These are phyloP conservation scores for Colletotrichum sp. DNA, from an alignment of 2,329 filamentous ascomycete genomes.

Conservation along the genomic window DNA sequence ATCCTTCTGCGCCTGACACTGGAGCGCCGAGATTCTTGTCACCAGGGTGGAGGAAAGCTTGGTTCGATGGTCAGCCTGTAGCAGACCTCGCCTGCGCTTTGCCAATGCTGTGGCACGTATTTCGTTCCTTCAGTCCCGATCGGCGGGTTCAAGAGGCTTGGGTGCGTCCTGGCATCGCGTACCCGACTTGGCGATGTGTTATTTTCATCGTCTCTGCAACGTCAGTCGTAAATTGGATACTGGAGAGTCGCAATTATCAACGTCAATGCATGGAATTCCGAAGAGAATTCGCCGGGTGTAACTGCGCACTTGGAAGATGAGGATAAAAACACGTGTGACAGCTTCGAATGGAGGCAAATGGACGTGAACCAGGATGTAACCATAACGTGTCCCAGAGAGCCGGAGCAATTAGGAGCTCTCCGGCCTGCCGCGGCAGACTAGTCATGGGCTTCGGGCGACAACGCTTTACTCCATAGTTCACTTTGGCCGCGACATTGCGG, in stretches of 20 bases:
- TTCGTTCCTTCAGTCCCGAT: not conserved
- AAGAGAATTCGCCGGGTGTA: not conserved
- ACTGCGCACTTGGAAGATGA: not conserved
- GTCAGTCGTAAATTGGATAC: not conserved
- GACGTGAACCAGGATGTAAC: not conserved
- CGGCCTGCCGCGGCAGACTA: not conserved
- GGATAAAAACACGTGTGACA: not conserved
- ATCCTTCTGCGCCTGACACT: not conserved
- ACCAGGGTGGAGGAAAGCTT: not conserved
- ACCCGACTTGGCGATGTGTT: constrained; percentile 1
- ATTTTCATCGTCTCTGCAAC: not conserved
- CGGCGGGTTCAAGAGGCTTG: constrained; percentile 3
- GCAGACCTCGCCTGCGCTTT: not conserved
- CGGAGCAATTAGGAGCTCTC: not conserved
- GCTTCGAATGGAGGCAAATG: not conserved
- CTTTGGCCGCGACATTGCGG: not conserved
- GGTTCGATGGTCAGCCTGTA: not conserved
- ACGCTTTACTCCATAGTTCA: not conserved
- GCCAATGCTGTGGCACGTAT: not conserved
- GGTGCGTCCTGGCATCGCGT: constrained; percentile 11
- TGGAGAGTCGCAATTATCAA: not conserved
- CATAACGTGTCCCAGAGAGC: not conserved
- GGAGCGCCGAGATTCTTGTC: constrained; percentile 7
- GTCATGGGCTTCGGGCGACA: not conserved
- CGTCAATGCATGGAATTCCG: not conserved